A percentile compares a stretch with the other conserved stretches of the same genome.
Evolutionary conservation across 331 rosid genomes (phyloP).

Genomic region (Malus hybrid): DNA sequence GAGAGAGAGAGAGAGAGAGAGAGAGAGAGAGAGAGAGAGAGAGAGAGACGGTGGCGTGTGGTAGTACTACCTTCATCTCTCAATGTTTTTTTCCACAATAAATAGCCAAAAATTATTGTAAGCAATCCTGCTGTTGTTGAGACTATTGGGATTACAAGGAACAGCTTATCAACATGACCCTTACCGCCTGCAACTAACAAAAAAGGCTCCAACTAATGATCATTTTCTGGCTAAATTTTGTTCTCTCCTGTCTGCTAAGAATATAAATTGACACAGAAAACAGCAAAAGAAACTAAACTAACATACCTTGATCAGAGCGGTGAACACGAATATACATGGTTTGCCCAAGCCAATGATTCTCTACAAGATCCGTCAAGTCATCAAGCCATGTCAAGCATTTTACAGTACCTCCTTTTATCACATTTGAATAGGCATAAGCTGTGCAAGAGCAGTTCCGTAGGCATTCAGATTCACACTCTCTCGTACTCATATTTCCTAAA

Average conservation of each 20-base stretch:
- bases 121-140: not conserved
- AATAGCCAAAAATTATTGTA: not conserved
- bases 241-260: no score
- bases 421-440: not conserved
- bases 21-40: not conserved
- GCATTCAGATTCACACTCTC: not conserved
- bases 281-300: not conserved
- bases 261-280: not conserved
- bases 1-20: not conserved
- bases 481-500: not conserved
- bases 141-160: not conserved
- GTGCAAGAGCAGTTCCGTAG: not conserved
- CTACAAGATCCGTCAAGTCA: not conserved
- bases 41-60: not conserved
- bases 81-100: not conserved
- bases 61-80: not conserved
- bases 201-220: not conserved
- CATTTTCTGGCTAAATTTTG: not conserved
- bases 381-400: not conserved
- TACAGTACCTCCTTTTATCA: not conserved
- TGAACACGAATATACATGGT: not conserved
- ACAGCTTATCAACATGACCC: not conserved
- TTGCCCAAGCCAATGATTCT: not conserved
- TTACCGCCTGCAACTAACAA: not conserved
- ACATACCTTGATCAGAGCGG: not conserved